A percentile compares a stretch with the other conserved stretches of the same genome.
These are phyloP conservation scores for Geotrichum histeridarum DNA, from an alignment of 1,139 yeast species.

Conservation along the genomic window DNA sequence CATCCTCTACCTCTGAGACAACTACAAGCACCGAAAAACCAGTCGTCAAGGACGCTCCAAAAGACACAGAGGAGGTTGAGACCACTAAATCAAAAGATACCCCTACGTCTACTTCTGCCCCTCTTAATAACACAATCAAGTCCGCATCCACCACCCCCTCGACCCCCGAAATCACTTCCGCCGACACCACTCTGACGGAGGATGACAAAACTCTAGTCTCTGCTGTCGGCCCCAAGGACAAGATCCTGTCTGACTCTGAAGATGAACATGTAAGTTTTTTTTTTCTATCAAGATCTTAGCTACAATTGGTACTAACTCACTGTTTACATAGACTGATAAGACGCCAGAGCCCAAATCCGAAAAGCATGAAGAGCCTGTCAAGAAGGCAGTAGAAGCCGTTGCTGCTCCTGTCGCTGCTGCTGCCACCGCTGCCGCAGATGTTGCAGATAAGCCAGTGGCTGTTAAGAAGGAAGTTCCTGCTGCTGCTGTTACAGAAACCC, in stretches of 20 bases:
- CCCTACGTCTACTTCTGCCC: background rate
- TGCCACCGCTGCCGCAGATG: conserved; percentile 4
- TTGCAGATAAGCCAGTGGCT: background rate
- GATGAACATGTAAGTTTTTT: conserved; percentile 6
- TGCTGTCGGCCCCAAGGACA: background rate
- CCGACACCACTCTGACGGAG: conserved; percentile 2
- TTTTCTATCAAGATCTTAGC: background rate
- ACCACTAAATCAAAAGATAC: conserved; percentile 11
- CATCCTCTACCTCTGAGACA: background rate
- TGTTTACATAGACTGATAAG: conserved; percentile 5
- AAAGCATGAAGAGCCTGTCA: background rate
- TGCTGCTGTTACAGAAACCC: background rate
- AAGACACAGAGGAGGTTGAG: conserved; percentile 5
- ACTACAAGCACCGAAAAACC: background rate
- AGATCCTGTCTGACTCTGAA: conserved; percentile 5
- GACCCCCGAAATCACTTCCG: background rate
- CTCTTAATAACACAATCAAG: background rate
- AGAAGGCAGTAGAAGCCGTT: background rate
- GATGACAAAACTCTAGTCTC: conserved; percentile 5
- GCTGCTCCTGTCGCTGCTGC: conserved; percentile 2
- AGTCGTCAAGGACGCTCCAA: conserved; percentile 9
- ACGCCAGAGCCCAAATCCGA: conserved; percentile 5
- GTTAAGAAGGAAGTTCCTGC: background rate
- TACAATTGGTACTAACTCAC: background rate
- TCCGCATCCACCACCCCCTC: background rate